phyloP scores from a whole-genome alignment of 352 stramenopile species.

The Discostella stelligera region DNA sequence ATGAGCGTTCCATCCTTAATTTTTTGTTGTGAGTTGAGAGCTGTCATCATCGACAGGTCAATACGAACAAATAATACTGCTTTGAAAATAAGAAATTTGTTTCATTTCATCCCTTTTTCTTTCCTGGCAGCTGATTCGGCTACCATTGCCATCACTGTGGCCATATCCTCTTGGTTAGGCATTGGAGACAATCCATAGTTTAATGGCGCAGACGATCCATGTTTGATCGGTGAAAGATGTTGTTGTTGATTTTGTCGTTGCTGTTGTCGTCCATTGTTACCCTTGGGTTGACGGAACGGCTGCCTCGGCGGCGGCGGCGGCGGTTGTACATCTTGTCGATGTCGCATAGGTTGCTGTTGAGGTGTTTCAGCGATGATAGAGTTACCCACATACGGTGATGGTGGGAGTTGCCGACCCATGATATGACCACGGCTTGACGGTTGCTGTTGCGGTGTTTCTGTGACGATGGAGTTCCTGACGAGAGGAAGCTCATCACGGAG shows the following conservation, averaged over 20 bases:
- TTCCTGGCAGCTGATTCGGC: slow-evolving; percentile 21
- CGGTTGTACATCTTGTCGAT: background rate
- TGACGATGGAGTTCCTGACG: slow-evolving; percentile 6
- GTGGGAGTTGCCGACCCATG: background rate
- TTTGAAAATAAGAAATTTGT: background rate
- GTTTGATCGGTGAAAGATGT: slow-evolving; percentile 23
- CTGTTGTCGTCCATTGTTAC: background rate
- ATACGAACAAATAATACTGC: no score
- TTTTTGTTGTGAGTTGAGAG: background rate
- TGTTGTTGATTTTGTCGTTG: slow-evolving; percentile 8
- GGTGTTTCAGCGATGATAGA: slow-evolving; percentile 24
- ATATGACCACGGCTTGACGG: background rate
- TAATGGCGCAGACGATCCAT: slow-evolving; percentile 12
- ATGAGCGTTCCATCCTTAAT: background rate
- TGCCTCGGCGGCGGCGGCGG: background rate
- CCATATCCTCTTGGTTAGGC: slow-evolving; percentile 26
- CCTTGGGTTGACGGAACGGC: background rate
- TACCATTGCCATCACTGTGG: slow-evolving; percentile 21
- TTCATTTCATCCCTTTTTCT: background rate
- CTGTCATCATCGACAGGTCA: background rate
- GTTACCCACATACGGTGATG: background rate
- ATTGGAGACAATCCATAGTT: slow-evolving; percentile 33
- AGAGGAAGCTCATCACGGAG: background rate
- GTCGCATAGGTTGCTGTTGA: slow-evolving; percentile 20
- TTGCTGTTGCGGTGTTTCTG: slow-evolving; percentile 24